Conservation (phyloP, 345 rosid species). For the Ricinus communis region DNA sequence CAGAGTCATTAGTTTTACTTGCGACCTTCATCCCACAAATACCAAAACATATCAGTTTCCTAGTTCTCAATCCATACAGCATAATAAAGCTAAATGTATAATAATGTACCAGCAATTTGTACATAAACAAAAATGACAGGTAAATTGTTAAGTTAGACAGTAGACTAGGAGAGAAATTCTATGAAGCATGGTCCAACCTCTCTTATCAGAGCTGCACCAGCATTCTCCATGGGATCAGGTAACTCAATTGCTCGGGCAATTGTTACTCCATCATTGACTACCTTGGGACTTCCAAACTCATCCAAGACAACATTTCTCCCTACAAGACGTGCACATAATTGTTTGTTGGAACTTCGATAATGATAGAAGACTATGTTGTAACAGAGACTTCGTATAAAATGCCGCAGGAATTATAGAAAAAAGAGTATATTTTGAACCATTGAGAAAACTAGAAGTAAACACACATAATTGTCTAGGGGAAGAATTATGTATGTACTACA, state of each 20-base stretch:
- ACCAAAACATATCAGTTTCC: neutral
- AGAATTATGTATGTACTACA: neutral
- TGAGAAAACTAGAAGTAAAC: neutral
- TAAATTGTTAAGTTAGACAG: neutral
- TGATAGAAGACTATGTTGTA: neutral
- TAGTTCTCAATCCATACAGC: neutral
- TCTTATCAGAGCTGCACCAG: slow-evolving; percentile 96
- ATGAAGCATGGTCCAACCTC: slow-evolving; percentile 52
- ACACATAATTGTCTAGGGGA: neutral
- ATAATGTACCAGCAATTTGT: neutral
- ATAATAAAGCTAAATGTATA: neutral
- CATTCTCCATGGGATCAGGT: slow-evolving; percentile 94
- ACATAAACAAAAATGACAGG: neutral
- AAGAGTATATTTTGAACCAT: neutral
- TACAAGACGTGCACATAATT: slow-evolving; percentile 15
- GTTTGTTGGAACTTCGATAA: too few species aligned
- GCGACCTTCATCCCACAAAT: slow-evolving; percentile 62
- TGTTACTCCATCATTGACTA: slow-evolving; percentile 97
- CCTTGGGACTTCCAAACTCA: slow-evolving; percentile 94
- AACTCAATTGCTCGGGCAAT: slow-evolving; percentile 95
- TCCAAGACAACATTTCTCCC: slow-evolving; percentile 97
- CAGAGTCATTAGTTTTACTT: slow-evolving; percentile 94
- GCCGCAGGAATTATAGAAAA: neutral
- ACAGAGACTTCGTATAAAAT: neutral
- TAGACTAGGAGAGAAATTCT: neutral